Evolutionary conservation across 805 yeast species (phyloP).

Genomic region (Jamesozyma piceae): DNA sequence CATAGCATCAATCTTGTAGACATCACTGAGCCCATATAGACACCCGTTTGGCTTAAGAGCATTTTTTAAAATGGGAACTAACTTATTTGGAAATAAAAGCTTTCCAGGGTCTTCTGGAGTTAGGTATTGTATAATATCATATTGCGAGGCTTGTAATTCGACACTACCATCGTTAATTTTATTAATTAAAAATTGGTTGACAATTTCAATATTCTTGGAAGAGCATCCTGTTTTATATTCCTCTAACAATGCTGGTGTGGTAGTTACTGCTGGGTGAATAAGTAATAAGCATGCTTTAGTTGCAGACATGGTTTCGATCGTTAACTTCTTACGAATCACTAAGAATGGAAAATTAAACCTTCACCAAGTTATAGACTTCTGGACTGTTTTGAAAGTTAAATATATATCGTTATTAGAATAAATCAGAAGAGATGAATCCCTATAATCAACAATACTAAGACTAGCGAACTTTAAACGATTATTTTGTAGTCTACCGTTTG

Average conservation of each 20-base stretch:
- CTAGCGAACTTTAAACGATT: too few relatives aligned
- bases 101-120: conserved; percentile 43
- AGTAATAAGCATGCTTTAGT: conserved; percentile 33
- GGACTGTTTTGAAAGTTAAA: too few relatives aligned
- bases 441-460: too few relatives aligned
- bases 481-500: too few relatives aligned
- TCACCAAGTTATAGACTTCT: too few relatives aligned
- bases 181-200: conserved; percentile 48
- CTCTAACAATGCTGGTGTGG: conserved; percentile 41
- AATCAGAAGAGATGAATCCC: too few relatives aligned
- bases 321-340: too few relatives aligned
- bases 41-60: conserved; percentile 38
- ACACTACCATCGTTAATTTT: conserved; percentile 44
- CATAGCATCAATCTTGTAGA: conserved; percentile 45
- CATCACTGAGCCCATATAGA: conserved; percentile 42
- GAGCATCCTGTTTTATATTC: conserved; percentile 31
- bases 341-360: too few relatives aligned
- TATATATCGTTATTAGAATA: too few relatives aligned
- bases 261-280: conserved; percentile 60
- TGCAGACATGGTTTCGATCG: conserved; percentile 3
- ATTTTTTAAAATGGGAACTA: conserved; percentile 34
- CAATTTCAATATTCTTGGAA: conserved; percentile 17
- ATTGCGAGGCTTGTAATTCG: conserved; percentile 31
- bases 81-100: conserved; percentile 39
- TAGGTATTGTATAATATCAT: conserved; percentile 41